phyloP scores from a whole-genome alignment of 2,329 filamentous ascomycete species.

The Aspergillus neoniger region DNA sequence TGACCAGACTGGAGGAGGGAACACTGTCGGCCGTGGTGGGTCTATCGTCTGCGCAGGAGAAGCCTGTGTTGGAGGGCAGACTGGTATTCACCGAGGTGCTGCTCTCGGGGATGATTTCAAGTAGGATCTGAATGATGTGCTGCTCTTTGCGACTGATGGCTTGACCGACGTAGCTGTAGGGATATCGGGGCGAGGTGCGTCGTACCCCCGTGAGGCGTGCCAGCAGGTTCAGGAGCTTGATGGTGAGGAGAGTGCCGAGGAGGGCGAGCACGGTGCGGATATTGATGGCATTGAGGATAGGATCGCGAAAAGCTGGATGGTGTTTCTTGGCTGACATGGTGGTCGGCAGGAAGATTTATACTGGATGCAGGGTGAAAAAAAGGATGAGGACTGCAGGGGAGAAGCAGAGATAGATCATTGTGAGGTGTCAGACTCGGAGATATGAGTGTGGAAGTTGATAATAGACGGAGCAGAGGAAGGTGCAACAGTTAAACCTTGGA shows the following conservation, averaged over 20 bases:
- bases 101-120: constrained; percentile 19
- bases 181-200: constrained; percentile 14
- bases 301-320: background rate
- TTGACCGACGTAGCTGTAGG: constrained; percentile 13
- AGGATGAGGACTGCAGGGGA: background rate
- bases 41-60: background rate
- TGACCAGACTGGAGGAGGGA: background rate
- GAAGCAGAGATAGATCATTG: background rate
- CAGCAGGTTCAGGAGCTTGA: constrained; percentile 30
- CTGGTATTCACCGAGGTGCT: background rate
- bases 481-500: background rate
- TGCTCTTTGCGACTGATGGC: constrained; percentile 27
- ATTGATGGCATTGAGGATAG: background rate
- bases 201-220: constrained; percentile 21
- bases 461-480: constrained; percentile 1
- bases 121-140: constrained; percentile 23
- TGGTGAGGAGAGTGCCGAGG: constrained; percentile 15
- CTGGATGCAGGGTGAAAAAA: background rate
- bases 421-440: constrained; percentile 1
- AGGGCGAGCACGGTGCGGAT: background rate
- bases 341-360: background rate
- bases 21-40: constrained; percentile 10
- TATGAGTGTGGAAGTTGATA: background rate
- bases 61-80: background rate
- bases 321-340: constrained; percentile 4